phyloP scores from a whole-genome alignment of 2,329 filamentous ascomycete genomes.

The Domatiomyces globalis region DNA sequence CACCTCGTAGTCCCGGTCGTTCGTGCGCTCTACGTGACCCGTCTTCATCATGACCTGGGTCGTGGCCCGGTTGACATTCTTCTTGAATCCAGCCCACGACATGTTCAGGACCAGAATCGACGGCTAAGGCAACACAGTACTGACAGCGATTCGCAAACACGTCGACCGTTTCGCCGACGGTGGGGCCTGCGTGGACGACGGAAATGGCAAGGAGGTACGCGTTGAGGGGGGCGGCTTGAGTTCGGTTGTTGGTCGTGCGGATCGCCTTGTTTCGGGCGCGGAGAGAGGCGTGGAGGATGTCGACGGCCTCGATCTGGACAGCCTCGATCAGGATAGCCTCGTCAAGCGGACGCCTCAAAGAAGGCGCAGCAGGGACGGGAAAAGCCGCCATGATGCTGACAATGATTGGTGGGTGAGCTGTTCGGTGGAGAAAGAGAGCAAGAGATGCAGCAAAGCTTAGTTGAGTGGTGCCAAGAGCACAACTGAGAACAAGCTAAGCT shows the following conservation, averaged over 20 bases:
- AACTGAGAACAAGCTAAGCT: not conserved
- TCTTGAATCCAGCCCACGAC: slow-evolving; percentile 57
- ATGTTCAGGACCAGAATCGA: slow-evolving; percentile 7
- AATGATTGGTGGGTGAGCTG: not conserved
- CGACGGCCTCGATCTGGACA: not conserved
- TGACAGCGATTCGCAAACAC: not conserved
- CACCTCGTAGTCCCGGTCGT: slow-evolving; percentile 96
- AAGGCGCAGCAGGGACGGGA: not conserved
- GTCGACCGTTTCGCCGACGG: not conserved
- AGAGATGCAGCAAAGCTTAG: not conserved
- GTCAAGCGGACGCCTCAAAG: not conserved
- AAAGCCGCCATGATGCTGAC: not conserved
- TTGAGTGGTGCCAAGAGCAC: not conserved
- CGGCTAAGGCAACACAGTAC: not conserved
- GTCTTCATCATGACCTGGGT: slow-evolving; percentile 99
- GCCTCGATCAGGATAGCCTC: too few relatives aligned
- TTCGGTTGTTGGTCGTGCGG: not conserved
- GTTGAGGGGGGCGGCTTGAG: not conserved
- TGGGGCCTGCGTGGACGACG: not conserved
- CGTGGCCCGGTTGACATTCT: slow-evolving; percentile 95
- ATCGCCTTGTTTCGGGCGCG: not conserved
- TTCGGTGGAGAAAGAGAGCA: not conserved
- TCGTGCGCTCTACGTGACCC: slow-evolving; percentile 95
- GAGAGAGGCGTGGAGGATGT: not conserved
- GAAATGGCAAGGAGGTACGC: not conserved